Evolutionary conservation across 108 stramenopile species (phyloP).

Genomic region (Fistulifera solaris): DNA sequence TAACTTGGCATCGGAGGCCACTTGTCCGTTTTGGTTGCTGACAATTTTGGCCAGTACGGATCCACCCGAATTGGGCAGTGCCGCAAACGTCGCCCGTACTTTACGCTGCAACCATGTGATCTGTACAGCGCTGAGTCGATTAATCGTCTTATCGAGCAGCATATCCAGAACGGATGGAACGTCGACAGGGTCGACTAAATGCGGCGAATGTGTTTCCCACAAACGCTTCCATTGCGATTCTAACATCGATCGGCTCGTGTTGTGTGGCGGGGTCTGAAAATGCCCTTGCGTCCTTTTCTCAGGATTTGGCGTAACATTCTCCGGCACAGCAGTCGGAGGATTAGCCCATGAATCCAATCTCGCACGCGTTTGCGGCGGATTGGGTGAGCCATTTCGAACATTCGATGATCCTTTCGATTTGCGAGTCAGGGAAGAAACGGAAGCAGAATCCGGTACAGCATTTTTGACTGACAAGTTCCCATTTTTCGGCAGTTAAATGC

Average conservation of each 20-base stretch:
- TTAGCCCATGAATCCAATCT: slow-evolving; percentile 2
- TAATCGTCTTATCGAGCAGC: slow-evolving; percentile 20
- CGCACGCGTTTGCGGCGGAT: neutral
- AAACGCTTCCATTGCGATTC: slow-evolving; percentile 29
- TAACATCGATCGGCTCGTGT: neutral
- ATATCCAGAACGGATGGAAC: slow-evolving; percentile 30
- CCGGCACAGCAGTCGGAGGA: neutral
- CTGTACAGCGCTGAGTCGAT: slow-evolving; percentile 26
- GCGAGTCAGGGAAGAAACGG: too few species aligned
- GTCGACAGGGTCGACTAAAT: slow-evolving; percentile 46
- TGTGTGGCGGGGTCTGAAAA: too few species aligned
- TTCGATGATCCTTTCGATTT: too few species aligned
- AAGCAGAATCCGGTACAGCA: too few species aligned
- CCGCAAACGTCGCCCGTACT: slow-evolving; percentile 16
- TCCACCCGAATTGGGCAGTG: slow-evolving; percentile 1
- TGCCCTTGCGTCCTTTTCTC: neutral
- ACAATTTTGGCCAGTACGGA: slow-evolving; percentile 2
- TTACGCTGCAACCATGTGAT: slow-evolving; percentile 37
- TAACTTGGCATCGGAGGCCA: neutral
- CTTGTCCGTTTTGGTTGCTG: slow-evolving; percentile 13
- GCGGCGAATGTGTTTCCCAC: slow-evolving; percentile 19
- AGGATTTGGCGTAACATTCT: neutral
- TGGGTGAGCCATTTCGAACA: too few species aligned
- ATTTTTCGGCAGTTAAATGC: too few species aligned
- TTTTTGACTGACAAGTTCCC: too few species aligned